phyloP scores from a whole-genome alignment of 2,329 filamentous ascomycete species.

The Magnaporthiopsis incrustans region DNA sequence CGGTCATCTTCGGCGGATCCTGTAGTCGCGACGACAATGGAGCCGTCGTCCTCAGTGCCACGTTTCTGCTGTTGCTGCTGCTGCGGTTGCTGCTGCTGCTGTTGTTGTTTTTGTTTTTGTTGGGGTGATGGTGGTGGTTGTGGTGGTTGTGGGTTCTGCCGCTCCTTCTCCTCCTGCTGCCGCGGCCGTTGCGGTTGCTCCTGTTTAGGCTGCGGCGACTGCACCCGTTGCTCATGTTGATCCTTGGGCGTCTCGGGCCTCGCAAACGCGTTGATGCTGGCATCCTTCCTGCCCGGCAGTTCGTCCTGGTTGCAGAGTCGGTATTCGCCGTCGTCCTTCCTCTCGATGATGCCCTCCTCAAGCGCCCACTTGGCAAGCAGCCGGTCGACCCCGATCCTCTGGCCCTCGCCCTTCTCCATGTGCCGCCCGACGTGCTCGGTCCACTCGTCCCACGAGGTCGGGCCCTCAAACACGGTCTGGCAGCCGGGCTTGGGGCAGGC shows the following conservation, averaged over 20 bases:
- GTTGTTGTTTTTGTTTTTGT: neutral
- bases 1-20: neutral
- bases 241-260: conserved; percentile 3
- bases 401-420: conserved; percentile 66
- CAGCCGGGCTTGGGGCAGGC: conserved; percentile 68
- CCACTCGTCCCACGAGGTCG: conserved; percentile 76
- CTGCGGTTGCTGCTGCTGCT: neutral
- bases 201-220: neutral
- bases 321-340: conserved; percentile 47
- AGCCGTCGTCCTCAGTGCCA: conserved; percentile 1
- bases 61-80: neutral
- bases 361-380: conserved; percentile 55
- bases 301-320: conserved; percentile 39
- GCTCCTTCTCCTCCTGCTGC: neutral
- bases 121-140: neutral
- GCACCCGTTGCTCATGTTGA: neutral
- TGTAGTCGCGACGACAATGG: conserved; percentile 5
- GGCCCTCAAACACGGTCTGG: conserved; percentile 59
- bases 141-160: neutral
- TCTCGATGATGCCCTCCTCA: conserved; percentile 55
- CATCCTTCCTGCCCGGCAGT: conserved; percentile 16
- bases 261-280: conserved; percentile 11
- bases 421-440: conserved; percentile 90
- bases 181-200: neutral
- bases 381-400: conserved; percentile 47